Evolutionary conservation across 768 basidiomycete genomes (phyloP).

Genomic region (Russula brevipes): DNA sequence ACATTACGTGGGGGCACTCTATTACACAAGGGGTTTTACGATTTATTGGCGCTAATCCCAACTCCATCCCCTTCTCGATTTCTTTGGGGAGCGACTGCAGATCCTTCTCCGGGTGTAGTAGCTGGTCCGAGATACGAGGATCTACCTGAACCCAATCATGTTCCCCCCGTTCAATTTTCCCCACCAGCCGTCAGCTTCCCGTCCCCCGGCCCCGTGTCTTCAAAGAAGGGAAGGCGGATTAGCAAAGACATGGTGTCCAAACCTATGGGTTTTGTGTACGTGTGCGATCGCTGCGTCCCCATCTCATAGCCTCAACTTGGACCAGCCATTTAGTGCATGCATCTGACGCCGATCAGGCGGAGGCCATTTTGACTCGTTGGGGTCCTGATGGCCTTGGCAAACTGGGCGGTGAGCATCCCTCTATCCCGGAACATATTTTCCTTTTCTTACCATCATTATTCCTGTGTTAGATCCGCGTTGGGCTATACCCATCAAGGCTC

Average conservation of each 20-base stretch:
- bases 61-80: conserved; percentile 58
- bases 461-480: conserved; percentile 68
- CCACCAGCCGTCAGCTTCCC: conserved; percentile 32
- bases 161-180: conserved; percentile 26
- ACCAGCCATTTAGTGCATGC: conserved; percentile 84
- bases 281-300: conserved; percentile 28
- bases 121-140: conserved; percentile 71
- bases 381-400: conserved; percentile 86
- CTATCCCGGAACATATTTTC: conserved; percentile 14
- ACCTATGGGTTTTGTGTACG: conserved; percentile 81
- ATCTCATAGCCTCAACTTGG: conserved; percentile 25
- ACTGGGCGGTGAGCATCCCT: conserved; percentile 60
- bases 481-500: conserved; percentile 83
- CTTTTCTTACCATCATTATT: conserved; percentile 25
- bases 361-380: conserved; percentile 83
- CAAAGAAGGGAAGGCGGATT: conserved; percentile 58
- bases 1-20: conserved; percentile 63
- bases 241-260: conserved; percentile 87
- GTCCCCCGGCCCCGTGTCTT: conserved; percentile 29
- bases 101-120: conserved; percentile 37
- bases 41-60: conserved; percentile 73
- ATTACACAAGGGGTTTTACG: conserved; percentile 87
- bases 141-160: conserved; percentile 34
- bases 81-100: conserved; percentile 44
- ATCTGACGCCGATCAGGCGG: conserved; percentile 83